Evolutionary conservation across 2,329 filamentous ascomycete species (phyloP).

Genomic region (Sporothrix pseudoabietina): DNA sequence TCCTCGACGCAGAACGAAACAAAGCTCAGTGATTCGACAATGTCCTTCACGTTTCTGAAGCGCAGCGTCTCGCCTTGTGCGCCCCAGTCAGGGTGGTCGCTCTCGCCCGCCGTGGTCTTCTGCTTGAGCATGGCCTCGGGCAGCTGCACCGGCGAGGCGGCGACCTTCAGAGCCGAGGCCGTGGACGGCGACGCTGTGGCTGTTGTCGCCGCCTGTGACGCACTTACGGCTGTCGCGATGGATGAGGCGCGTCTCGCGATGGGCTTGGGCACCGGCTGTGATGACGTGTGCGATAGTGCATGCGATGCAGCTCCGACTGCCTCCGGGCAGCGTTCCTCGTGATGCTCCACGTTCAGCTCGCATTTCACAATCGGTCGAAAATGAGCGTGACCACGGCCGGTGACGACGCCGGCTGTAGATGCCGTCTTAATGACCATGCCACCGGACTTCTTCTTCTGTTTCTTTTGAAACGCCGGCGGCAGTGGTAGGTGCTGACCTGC

Average conservation of each 20-base stretch:
- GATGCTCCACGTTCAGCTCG: conserved; percentile 76
- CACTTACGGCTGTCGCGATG: neutral
- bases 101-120: conserved; percentile 51
- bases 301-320: neutral
- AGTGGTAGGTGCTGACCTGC: conserved; percentile 75
- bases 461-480: conserved; percentile 46
- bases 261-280: neutral
- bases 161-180: neutral
- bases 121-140: conserved; percentile 49
- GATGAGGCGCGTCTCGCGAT: neutral
- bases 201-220: neutral
- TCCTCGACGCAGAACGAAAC: conserved; percentile 65
- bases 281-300: neutral
- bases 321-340: conserved; percentile 43
- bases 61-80: conserved; percentile 53
- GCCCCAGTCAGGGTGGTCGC: conserved; percentile 64
- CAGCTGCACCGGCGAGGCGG: conserved; percentile 35
- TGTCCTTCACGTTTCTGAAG: conserved; percentile 60
- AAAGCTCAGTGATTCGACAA: conserved; percentile 72
- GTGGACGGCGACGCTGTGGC: neutral
- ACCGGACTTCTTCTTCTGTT: conserved; percentile 17
- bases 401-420: conserved; percentile 37
- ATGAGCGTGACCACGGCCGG: conserved; percentile 45
- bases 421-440: conserved; percentile 26
- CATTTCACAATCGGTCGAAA: conserved; percentile 76